These are phyloP conservation scores for Kurtzmaniella quercitrusa DNA, from an alignment of 1,139 yeast species.

Conservation along the genomic window DNA sequence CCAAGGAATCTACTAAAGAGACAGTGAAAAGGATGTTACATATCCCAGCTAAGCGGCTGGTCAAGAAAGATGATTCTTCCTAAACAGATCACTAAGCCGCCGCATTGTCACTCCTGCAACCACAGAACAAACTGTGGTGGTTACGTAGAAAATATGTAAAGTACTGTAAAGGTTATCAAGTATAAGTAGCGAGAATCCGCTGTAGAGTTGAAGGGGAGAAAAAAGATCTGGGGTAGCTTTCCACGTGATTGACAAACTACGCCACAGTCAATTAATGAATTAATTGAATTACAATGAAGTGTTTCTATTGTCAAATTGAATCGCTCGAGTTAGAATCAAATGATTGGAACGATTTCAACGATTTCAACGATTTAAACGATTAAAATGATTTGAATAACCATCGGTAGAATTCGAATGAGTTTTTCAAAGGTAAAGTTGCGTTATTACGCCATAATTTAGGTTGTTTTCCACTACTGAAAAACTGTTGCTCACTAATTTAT, in stretches of 20 bases:
- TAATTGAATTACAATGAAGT: neutral
- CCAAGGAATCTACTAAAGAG: neutral
- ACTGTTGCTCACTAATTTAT: too few species aligned
- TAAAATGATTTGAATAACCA: too few species aligned
- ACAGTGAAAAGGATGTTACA: neutral
- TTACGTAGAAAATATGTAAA: neutral
- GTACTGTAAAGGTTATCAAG: neutral
- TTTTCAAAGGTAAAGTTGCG: too few species aligned
- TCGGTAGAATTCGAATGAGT: too few species aligned
- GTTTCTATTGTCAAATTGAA: too few species aligned
- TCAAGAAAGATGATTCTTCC: neutral
- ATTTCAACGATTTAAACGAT: too few species aligned
- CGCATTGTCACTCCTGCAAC: neutral
- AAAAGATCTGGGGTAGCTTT: too few species aligned
- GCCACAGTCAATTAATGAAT: neutral
- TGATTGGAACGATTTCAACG: too few species aligned
- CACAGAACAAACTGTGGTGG: constrained; percentile 1
- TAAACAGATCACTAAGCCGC: neutral
- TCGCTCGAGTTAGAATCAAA: too few species aligned
- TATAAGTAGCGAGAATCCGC: neutral
- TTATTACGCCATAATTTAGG: too few species aligned
- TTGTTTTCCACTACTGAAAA: too few species aligned
- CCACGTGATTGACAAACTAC: neutral
- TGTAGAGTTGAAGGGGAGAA: neutral
- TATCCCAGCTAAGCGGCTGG: neutral